phyloP scores from a whole-genome alignment of 352 stramenopile genomes.

The Phytopythium boreale region DNA sequence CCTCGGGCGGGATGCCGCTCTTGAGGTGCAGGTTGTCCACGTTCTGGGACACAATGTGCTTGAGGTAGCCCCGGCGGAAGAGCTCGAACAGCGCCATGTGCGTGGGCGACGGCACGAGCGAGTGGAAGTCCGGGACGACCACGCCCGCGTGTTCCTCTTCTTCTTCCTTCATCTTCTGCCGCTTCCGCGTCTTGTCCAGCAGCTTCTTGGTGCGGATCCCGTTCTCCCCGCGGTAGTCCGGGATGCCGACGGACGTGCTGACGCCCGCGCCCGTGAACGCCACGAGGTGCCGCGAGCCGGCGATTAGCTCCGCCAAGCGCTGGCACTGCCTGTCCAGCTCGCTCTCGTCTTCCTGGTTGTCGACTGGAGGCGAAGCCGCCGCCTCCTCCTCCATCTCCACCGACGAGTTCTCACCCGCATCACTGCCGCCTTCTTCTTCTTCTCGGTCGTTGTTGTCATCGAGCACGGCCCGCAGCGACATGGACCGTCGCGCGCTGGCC shows the following conservation, averaged over 20 bases:
- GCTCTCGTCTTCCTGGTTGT: slow-evolving; percentile 8
- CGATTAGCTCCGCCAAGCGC: slow-evolving; percentile 59
- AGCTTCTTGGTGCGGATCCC: slow-evolving; percentile 66
- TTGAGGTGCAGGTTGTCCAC: slow-evolving; percentile 85
- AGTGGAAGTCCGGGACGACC: slow-evolving; percentile 59
- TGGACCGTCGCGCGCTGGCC: slow-evolving; percentile 21
- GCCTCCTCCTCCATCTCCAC: slow-evolving; percentile 5
- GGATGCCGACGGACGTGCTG: slow-evolving; percentile 74
- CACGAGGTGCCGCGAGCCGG: slow-evolving; percentile 59
- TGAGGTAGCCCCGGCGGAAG: slow-evolving; percentile 65
- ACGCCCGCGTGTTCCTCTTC: background rate
- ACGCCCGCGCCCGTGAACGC: slow-evolving; percentile 81
- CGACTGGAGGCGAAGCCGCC: background rate
- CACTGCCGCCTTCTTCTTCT: slow-evolving; percentile 1
- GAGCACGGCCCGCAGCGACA: slow-evolving; percentile 15
- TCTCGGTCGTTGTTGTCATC: slow-evolving; percentile 9
- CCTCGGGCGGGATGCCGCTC: slow-evolving; percentile 54
- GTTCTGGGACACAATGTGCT: slow-evolving; percentile 83
- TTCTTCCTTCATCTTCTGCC: slow-evolving; percentile 15
- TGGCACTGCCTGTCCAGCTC: slow-evolving; percentile 55
- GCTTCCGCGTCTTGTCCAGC: slow-evolving; percentile 16
- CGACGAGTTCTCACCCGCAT: slow-evolving; percentile 5
- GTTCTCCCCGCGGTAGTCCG: slow-evolving; percentile 80
- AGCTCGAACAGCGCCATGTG: slow-evolving; percentile 83
- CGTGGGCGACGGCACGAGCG: slow-evolving; percentile 64